Evolutionary conservation across 495 filamentous ascomycete genomes (phyloP), one percentile per base, ranked within the genome.

Genomic region (Talaromyces trachyspermus): DNA sequence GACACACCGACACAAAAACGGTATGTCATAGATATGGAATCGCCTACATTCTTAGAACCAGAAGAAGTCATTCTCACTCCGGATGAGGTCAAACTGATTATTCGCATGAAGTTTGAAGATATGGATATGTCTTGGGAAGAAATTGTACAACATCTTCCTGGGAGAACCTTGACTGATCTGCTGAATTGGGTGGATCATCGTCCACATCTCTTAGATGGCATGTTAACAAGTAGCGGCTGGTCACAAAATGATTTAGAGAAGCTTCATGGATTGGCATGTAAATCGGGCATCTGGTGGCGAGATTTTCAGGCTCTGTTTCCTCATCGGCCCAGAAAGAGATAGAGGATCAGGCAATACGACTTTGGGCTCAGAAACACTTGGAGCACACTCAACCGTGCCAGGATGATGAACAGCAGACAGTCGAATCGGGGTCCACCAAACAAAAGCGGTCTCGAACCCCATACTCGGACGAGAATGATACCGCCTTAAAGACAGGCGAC

Each of bases 291-390:
- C 10, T 57, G 56, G 10, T 72, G 67, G 67, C 12, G 44, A 51
- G 47, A 46, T 18, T 61, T 72, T 12, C 58, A 54, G 26, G 39
- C 46, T 14, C 48, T 53, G 18, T 46, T 72, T 8, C 62, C 61
- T 9, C 49, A 53, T 33, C 62, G 69, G 11, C 54, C 63, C 14
- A 52, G 52, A 39, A 55, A 15, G 69, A 69, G 40, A 55, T 69
- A 33, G 67, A 72, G 41, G 64, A 62, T 47, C 60, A 72, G 36
- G 42, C 71, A 49, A 47, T 72, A 39, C 59, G 58, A 48, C 49
- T 60, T 14, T 72, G 63, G 62, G 64, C 56, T 38, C 63, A 49
- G 12, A 52, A n/a, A n/a, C n/a, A n/a, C n/a, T n/a, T n/a, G n/a
- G n/a, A n/a, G n/a, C n/a, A n/a, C n/a, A n/a, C n/a, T n/a, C n/a